A percentile compares a stretch with the other conserved stretches of the same genome.
These are phyloP conservation scores for Aspergillus ibericus DNA, from an alignment of 2,329 filamentous ascomycete genomes.

Conservation along the genomic window DNA sequence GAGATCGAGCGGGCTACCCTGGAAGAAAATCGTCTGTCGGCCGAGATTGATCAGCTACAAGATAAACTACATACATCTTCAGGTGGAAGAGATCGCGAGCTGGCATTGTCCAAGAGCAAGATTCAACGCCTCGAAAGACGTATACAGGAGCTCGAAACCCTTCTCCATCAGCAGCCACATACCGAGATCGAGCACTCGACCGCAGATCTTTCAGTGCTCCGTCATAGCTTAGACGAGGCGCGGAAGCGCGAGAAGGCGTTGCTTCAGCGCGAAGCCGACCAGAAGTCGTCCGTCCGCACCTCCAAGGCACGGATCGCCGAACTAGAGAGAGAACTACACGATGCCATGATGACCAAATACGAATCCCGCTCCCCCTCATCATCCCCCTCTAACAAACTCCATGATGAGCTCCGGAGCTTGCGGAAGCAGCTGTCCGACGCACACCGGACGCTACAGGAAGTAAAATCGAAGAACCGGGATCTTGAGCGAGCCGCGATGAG, in stretches of 20 bases:
- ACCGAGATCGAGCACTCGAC: slow-evolving; percentile 34
- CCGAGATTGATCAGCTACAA: slow-evolving; percentile 52
- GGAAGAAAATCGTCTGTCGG: slow-evolving; percentile 63
- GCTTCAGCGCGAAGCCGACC: slow-evolving; percentile 63
- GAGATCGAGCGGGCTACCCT: slow-evolving; percentile 65
- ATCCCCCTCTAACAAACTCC: slow-evolving; percentile 44
- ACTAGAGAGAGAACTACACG: slow-evolving; percentile 67
- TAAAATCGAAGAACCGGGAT: slow-evolving; percentile 51
- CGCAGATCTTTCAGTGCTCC: slow-evolving; percentile 60
- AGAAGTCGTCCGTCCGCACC: slow-evolving; percentile 62
- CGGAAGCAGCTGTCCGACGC: slow-evolving; percentile 62
- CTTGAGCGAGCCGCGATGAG: slow-evolving; percentile 52
- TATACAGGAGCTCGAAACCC: slow-evolving; percentile 50
- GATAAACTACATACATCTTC: slow-evolving; percentile 49
- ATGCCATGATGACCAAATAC: slow-evolving; percentile 56
- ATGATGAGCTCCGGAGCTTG: slow-evolving; percentile 59
- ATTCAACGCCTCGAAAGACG: slow-evolving; percentile 65
- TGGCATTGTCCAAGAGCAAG: slow-evolving; percentile 57
- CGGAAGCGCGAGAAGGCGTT: slow-evolving; percentile 67
- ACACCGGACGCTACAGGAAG: slow-evolving; percentile 61
- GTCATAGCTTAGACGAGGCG: slow-evolving; percentile 62
- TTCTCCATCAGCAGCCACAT: slow-evolving; percentile 57
- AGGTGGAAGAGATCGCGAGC: slow-evolving; percentile 49
- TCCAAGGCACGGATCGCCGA: slow-evolving; percentile 66
- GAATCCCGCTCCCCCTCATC: slow-evolving; percentile 56